A percentile compares a stretch with the other conserved stretches of the same genome.
phyloP scores from a whole-genome alignment of 1,284 basidiomycete genomes.

The Singerocomus rubriflavus region DNA sequence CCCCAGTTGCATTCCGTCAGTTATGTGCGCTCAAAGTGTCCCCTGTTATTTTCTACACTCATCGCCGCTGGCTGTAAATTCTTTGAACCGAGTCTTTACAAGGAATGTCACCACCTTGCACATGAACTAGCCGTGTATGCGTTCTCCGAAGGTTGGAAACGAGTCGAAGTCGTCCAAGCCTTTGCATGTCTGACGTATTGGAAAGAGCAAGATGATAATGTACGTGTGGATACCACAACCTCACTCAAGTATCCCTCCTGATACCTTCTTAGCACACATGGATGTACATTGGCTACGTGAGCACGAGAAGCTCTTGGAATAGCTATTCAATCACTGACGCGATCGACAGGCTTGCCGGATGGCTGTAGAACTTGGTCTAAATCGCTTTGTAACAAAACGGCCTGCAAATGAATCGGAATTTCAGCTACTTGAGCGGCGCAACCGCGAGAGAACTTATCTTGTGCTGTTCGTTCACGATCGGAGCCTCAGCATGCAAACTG shows the following conservation, averaged over 20 bases:
- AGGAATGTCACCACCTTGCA: conserved; percentile 62
- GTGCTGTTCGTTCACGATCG: conserved; percentile 82
- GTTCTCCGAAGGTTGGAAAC: conserved; percentile 72
- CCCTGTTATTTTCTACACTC: conserved; percentile 78
- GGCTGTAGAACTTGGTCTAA: conserved; percentile 77
- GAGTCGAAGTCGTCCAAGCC: conserved; percentile 80
- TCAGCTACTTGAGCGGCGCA: conserved; percentile 69
- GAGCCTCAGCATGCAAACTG: conserved; percentile 78
- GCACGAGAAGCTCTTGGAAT: conserved; percentile 22
- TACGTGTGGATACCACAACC: conserved; percentile 34
- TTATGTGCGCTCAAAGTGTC: conserved; percentile 72
- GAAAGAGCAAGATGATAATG: conserved; percentile 80
- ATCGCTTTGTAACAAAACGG: conserved; percentile 57
- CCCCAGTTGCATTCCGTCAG: conserved; percentile 68
- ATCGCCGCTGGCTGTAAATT: conserved; percentile 85
- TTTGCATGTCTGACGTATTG: conserved; percentile 84
- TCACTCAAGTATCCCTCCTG: conserved; percentile 17
- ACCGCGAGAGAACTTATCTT: conserved; percentile 78
- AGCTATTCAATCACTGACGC: conserved; percentile 8
- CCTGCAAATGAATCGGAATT: conserved; percentile 57
- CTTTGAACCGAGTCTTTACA: conserved; percentile 69
- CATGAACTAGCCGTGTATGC: conserved; percentile 71
- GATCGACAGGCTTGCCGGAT: conserved; percentile 69
- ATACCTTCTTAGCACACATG: conserved; percentile 59
- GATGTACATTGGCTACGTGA: conserved; percentile 80